Evolutionary conservation across 805 yeast genomes (phyloP).

Genomic region (Hanseniaspora meyeri): DNA sequence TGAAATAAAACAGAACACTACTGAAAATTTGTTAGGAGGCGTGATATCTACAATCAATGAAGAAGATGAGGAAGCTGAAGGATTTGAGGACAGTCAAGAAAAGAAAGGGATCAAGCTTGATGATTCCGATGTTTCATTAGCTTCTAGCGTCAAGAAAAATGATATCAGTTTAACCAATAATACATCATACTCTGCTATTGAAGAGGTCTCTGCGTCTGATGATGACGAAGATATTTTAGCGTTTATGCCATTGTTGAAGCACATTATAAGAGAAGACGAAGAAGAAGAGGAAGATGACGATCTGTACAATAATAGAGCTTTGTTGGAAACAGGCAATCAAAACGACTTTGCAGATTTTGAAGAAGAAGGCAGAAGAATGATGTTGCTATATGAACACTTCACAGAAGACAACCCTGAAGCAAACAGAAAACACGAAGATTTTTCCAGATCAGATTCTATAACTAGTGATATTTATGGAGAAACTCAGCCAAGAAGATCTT

Average conservation of each 20-base stretch:
- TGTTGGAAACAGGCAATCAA: background rate
- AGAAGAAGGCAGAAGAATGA: constrained; percentile 14
- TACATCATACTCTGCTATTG: constrained; percentile 13
- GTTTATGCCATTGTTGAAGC: constrained; percentile 9
- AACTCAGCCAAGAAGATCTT: constrained; percentile 3
- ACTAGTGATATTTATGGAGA: constrained; percentile 1
- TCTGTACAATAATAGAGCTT: background rate
- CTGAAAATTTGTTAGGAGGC: background rate
- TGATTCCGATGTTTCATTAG: constrained; percentile 3
- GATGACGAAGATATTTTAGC: constrained; percentile 13
- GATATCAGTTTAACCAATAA: background rate
- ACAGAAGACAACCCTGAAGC: constrained; percentile 1
- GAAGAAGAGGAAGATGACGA: constrained; percentile 13
- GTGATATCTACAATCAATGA: constrained; percentile 5
- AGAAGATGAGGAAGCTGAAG: constrained; percentile 15
- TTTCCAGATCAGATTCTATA: background rate
- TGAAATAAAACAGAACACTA: background rate
- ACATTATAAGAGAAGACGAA: constrained; percentile 14
- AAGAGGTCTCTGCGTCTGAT: constrained; percentile 6
- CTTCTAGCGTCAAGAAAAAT: constrained; percentile 14
- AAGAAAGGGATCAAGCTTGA: constrained; percentile 17
- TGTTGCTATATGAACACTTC: constrained; percentile 13
- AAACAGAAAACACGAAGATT: background rate
- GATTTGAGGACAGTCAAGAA: constrained; percentile 10
- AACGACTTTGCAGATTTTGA: constrained; percentile 10